Evolutionary conservation across 768 basidiomycete species (phyloP), one percentile per base, ranked within the genome.

Genomic region (Boletus sp.): DNA sequence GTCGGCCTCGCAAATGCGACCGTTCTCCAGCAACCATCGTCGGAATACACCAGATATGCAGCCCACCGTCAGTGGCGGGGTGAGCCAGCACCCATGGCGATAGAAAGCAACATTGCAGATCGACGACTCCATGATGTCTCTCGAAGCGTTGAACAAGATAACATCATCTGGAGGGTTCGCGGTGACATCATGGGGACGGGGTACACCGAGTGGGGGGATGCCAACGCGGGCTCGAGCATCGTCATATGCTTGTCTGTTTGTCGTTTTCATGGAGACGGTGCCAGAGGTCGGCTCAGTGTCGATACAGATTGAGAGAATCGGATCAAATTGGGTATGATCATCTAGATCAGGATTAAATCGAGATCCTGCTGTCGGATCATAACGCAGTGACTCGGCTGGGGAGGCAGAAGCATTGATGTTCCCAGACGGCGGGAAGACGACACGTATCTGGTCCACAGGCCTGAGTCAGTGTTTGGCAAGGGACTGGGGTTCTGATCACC

Each of bases 41-140:
- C 91, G 78, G 60, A 85, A 74, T 36, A 89, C 84, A 17, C 90
- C 91, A 5, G 80, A 73, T n/a, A 92, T 78, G 64, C 90, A 90
- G 18, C 90, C 90, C 18, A 81, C 80, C 2, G 73, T 68, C 12
- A 77, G 65, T 3, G 79, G 61, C 20, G 90, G 90, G 1, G 90
- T 91, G 54, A 88, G 60, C 91, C 91, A 93, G 10, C 55, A 63
- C 2, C 69, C 67, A 4, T 66, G 65, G 12, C 86, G 83, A 60
- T 78, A 80, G 57, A 92, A 80, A 2, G 89, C 87, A 51, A 92
- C 71, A 61, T 92, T 93, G 68, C 79, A 85, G 46, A 89, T 83
- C 32, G 86, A 83, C 1, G 87, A 76, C 66, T 93, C 90, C 45
- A 79, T 88, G 52, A 89, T 67, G 17, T 74, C 64, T 2, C 73